A percentile compares a stretch with the other conserved stretches of the same genome.
Evolutionary conservation across 352 stramenopile genomes (phyloP).

Genomic region (Plasmopara viticola): DNA sequence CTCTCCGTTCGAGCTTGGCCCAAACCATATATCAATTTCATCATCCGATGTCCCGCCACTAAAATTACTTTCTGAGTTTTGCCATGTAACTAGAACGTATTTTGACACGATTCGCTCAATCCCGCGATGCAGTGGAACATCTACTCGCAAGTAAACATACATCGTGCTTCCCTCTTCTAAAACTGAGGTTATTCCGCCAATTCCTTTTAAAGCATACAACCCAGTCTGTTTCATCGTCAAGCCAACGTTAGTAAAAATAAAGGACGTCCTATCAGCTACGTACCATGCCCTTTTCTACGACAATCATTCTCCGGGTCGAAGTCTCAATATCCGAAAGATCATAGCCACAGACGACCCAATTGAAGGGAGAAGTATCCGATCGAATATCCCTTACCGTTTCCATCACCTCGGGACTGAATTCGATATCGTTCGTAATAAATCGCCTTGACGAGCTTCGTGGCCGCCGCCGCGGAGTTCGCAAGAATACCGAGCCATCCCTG

Average conservation of each 20-base stretch:
- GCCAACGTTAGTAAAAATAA: neutral
- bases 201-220: slow-evolving; percentile 74
- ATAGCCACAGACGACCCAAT: slow-evolving; percentile 83
- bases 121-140: slow-evolving; percentile 74
- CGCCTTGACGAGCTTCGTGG: slow-evolving; percentile 61
- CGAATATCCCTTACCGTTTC: slow-evolving; percentile 74
- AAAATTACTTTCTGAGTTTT: slow-evolving; percentile 44
- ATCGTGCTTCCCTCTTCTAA: slow-evolving; percentile 74
- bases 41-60: slow-evolving; percentile 68
- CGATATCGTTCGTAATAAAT: slow-evolving; percentile 78
- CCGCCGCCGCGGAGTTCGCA: slow-evolving; percentile 51
- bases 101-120: slow-evolving; percentile 83
- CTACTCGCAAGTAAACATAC: slow-evolving; percentile 88
- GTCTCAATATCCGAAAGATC: slow-evolving; percentile 56
- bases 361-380: slow-evolving; percentile 71
- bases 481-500: slow-evolving; percentile 59
- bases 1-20: slow-evolving; percentile 37
- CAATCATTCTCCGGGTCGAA: slow-evolving; percentile 56
- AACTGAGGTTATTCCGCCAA: slow-evolving; percentile 69
- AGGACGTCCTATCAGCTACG: slow-evolving; percentile 1
- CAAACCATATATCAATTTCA: slow-evolving; percentile 55
- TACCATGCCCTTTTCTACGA: slow-evolving; percentile 85
- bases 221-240: slow-evolving; percentile 42
- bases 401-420: slow-evolving; percentile 67
- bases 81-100: slow-evolving; percentile 84